Evolutionary conservation across 305 asterid genomes (phyloP).

Genomic region (Ilex paraguariensis): DNA sequence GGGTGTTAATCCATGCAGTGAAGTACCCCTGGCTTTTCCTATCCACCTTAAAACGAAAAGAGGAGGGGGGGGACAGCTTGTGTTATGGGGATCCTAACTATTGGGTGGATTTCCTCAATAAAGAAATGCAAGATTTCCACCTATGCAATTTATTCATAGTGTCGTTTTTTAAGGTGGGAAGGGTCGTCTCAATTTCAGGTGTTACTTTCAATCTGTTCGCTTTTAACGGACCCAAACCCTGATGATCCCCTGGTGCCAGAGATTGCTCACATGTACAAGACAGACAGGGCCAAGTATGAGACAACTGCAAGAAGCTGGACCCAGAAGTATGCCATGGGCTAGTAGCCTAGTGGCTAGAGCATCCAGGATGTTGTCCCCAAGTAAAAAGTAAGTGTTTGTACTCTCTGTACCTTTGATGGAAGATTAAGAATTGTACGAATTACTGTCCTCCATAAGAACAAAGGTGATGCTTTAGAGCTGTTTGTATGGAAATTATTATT

Average conservation of each 20-base stretch:
- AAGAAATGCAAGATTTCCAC: too few species aligned
- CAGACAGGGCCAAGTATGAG: conserved; percentile 58
- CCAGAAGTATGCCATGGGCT: conserved; percentile 70
- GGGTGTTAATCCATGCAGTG: too few species aligned
- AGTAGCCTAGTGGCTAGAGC: conserved; percentile 9
- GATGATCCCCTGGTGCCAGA: conserved; percentile 65
- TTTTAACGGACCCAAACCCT: conserved; percentile 65
- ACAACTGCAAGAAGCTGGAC: conserved; percentile 72
- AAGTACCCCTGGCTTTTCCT: too few species aligned
- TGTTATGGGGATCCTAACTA: too few species aligned
- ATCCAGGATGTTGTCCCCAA: conserved; percentile 8
- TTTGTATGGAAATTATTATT: too few species aligned
- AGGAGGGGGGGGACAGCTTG: too few species aligned
- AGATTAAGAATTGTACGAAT: conserved; percentile 8
- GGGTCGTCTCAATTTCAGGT: conserved; percentile 27
- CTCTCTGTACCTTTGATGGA: conserved; percentile 11
- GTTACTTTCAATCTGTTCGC: conserved; percentile 64
- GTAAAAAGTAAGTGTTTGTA: conserved; percentile 25
- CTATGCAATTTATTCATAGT: too few species aligned
- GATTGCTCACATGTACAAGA: conserved; percentile 67
- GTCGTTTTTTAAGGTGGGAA: too few species aligned
- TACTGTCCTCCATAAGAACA: too few species aligned
- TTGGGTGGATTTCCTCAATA: too few species aligned
- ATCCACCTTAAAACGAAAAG: too few species aligned
- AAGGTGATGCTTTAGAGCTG: too few species aligned